A percentile compares a stretch with the other conserved stretches of the same genome.
These are phyloP conservation scores for Russula sp. DNA, from an alignment of 768 basidiomycete species.

Conservation along the genomic window DNA sequence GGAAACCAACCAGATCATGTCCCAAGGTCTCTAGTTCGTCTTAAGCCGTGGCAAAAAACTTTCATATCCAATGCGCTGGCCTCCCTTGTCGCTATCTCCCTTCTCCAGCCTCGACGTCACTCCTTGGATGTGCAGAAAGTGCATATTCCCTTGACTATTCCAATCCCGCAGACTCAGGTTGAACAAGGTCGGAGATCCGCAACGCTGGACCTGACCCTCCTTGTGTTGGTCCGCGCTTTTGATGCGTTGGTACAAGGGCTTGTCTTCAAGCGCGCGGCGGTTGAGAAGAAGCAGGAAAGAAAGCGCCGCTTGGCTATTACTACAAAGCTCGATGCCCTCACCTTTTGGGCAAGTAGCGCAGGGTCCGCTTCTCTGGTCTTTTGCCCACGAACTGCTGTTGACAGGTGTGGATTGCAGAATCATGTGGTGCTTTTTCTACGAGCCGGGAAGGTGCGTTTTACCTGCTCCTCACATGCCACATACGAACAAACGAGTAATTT, in stretches of 20 bases:
- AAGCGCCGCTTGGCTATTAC: conserved; percentile 32
- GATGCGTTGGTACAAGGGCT: conserved; percentile 52
- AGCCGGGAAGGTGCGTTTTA: conserved; percentile 50
- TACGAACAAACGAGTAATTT: not conserved
- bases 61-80: conserved; percentile 54
- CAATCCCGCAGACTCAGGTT: conserved; percentile 1
- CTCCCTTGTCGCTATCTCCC: conserved; percentile 46
- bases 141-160: conserved; percentile 25
- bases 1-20: not conserved
- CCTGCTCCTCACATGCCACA: not conserved
- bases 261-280: conserved; percentile 30
- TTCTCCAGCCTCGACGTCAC: conserved; percentile 46
- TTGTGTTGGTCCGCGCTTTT: conserved; percentile 61
- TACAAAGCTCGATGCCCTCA: conserved; percentile 52
- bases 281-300: conserved; percentile 28
- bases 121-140: conserved; percentile 27
- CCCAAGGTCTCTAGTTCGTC: conserved; percentile 7
- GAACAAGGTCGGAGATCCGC: conserved; percentile 33
- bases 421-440: conserved; percentile 86
- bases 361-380: conserved; percentile 39
- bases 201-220: conserved; percentile 60
- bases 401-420: conserved; percentile 41
- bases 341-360: conserved; percentile 74
- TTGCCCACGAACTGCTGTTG: not conserved
- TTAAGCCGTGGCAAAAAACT: conserved; percentile 39